Evolutionary conservation across 1,284 basidiomycete species (phyloP).

Genomic region (Ganoderma resinaceum): DNA sequence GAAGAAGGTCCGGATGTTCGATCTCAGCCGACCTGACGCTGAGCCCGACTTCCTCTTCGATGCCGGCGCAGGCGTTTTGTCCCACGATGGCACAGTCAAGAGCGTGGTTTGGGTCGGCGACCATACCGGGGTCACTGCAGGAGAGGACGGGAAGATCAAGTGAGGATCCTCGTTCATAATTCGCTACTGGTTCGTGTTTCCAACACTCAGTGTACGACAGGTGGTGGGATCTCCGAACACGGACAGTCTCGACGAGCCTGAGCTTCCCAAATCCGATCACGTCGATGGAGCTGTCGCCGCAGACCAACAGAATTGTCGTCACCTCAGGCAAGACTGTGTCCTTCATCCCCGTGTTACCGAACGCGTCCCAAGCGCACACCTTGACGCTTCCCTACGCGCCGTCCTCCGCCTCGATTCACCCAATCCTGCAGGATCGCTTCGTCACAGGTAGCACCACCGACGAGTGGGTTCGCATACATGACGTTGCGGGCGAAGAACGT

Average conservation of each 20-base stretch:
- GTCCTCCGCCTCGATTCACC: conserved; percentile 93
- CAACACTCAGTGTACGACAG: conserved; percentile 48
- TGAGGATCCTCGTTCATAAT: conserved; percentile 47
- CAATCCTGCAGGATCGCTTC: conserved; percentile 87
- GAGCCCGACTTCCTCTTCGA: conserved; percentile 84
- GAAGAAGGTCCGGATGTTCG: conserved; percentile 96
- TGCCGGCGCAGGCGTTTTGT: conserved; percentile 53
- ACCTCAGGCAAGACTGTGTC: conserved; percentile 93
- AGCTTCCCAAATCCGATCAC: conserved; percentile 85
- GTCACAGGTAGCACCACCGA: conserved; percentile 91
- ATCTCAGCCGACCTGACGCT: conserved; percentile 84
- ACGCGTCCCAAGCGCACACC: conserved; percentile 63
- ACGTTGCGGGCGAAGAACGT: conserved; percentile 87
- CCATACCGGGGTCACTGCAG: conserved; percentile 86
- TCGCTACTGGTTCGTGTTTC: background rate
- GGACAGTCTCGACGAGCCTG: conserved; percentile 74
- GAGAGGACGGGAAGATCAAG: conserved; percentile 93
- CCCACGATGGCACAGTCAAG: conserved; percentile 91
- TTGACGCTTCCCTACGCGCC: conserved; percentile 83
- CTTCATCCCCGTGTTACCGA: conserved; percentile 79
- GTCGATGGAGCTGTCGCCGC: conserved; percentile 91
- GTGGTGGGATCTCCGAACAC: conserved; percentile 96
- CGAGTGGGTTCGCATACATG: conserved; percentile 97
- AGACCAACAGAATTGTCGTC: conserved; percentile 87
- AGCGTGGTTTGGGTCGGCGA: conserved; percentile 94